Base-by-base conservation (phyloP, 257 asterid species). In the Cordia subcordata region DNA sequence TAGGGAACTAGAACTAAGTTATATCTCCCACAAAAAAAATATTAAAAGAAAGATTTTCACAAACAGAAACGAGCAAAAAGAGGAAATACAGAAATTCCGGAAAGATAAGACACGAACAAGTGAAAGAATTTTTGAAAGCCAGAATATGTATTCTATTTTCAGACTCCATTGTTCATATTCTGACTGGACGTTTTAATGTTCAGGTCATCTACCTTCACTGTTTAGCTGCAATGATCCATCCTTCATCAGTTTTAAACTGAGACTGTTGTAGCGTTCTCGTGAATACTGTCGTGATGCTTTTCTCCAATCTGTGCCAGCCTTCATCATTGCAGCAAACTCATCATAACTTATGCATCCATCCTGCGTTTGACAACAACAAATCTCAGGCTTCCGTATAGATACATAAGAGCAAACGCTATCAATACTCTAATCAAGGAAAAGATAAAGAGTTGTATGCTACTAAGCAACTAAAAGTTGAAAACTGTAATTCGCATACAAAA, bases 221-320 rank as follows among this genome's bases (percentile, higher is more conserved):
- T 63, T 58, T 55, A 66, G 52, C 33, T 65, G 50, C 37, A 75
- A 66, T 19, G 85, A 79, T 16, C 80, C 82, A 20, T 75, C 79
- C 61, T 73, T 70, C 75, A 75, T 66, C 72, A 79, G 39, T 59
- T 58, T 76, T 68, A 79, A 72, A 70, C 85, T 79, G 16, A 79
- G 79, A 64, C 45, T 75, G 45, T 79, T 79, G 58, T 79, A 79
- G 53, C 85, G 71, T 62, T 79, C 85, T 50, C 85, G 61, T 17
- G 85, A 79, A 70, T 75, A 79, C 53, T 79, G 85, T 68, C 85
- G 73, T 12, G 85, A 79, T 12, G 85, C 85, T 72, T 75, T 79
- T 71, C 85, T 79, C 82, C 85, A 79, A 53, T 79, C 85, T 39
- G 79, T 79, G 18, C 85, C 85, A 0, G 85, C 58, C 57, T 72